These are phyloP conservation scores for Talaromyces stipitatus DNA, from an alignment of 495 filamentous ascomycete species.

Conservation along the genomic window DNA sequence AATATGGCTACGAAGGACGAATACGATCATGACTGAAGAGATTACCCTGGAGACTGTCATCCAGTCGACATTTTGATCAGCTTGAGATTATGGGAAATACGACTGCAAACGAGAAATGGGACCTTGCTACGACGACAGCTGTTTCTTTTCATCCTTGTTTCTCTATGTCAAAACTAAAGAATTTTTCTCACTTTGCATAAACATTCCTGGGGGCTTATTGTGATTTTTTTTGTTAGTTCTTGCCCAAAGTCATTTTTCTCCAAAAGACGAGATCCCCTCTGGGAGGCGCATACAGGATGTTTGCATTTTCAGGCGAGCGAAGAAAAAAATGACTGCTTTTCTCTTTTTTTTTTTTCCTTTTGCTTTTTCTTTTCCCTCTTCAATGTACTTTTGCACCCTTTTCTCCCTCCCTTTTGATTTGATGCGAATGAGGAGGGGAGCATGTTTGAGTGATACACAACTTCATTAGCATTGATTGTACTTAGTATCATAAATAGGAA, in stretches of 20 bases:
- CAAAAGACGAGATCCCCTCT: neutral
- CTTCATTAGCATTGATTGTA: conserved; percentile 3
- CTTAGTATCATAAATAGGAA: conserved; percentile 1
- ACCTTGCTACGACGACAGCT: neutral
- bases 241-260: neutral
- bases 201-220: neutral
- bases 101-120: too few species aligned
- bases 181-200: neutral
- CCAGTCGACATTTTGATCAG: too few species aligned
- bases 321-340: conserved; percentile 13
- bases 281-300: conserved; percentile 1
- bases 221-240: conserved; percentile 5
- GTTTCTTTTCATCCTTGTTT: neutral
- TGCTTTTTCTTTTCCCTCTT: conserved; percentile 11
- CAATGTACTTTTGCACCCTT: conserved; percentile 8
- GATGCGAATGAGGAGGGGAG: too few species aligned
- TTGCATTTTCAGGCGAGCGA: conserved; percentile 19
- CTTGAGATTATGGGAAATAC: too few species aligned
- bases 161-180: neutral
- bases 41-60: neutral
- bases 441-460: neutral
- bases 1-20: neutral
- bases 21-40: neutral
- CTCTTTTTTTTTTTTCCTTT: conserved; percentile 12
- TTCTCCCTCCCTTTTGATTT: neutral